Evolutionary conservation across 176 grass and related monocot genomes (phyloP).

Genomic region (Microstegium vimineum): DNA sequence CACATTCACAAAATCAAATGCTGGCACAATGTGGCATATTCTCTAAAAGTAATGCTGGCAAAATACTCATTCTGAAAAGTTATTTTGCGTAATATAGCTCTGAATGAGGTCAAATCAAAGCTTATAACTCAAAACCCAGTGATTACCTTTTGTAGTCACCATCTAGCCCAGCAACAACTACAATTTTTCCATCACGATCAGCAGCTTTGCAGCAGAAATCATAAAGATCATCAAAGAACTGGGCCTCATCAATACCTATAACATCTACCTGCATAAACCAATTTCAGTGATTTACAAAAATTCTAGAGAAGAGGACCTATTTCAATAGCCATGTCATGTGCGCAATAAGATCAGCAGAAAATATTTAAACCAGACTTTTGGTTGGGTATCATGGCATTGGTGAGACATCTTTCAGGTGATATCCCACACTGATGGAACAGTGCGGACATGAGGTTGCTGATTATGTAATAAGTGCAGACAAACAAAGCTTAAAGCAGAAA

Average conservation of each 20-base stretch:
- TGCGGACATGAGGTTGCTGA: neutral
- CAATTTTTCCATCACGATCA: slow-evolving; percentile 78
- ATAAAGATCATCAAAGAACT: slow-evolving; percentile 87
- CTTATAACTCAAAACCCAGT: neutral
- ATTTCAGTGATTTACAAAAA: slow-evolving; percentile 1
- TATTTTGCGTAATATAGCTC: neutral
- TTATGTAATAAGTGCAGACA: neutral
- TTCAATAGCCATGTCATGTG: neutral
- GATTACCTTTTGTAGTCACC: slow-evolving; percentile 89
- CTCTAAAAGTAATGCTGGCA: neutral
- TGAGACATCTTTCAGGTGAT: neutral
- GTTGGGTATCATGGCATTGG: neutral
- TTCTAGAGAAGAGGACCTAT: neutral
- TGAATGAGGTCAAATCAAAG: neutral
- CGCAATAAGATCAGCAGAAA: neutral
- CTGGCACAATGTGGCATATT: neutral
- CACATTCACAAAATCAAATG: slow-evolving; percentile 19
- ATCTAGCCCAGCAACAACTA: slow-evolving; percentile 81
- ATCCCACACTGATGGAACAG: neutral
- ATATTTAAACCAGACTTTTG: neutral
- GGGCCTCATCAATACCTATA: slow-evolving; percentile 96
- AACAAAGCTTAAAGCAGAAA: neutral
- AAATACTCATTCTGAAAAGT: neutral
- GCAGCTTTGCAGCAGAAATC: slow-evolving; percentile 87
- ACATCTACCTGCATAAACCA: slow-evolving; percentile 64